phyloP scores from a whole-genome alignment of 2,329 filamentous ascomycete genomes.

The Stagonosporopsis cucurbitacearum region DNA sequence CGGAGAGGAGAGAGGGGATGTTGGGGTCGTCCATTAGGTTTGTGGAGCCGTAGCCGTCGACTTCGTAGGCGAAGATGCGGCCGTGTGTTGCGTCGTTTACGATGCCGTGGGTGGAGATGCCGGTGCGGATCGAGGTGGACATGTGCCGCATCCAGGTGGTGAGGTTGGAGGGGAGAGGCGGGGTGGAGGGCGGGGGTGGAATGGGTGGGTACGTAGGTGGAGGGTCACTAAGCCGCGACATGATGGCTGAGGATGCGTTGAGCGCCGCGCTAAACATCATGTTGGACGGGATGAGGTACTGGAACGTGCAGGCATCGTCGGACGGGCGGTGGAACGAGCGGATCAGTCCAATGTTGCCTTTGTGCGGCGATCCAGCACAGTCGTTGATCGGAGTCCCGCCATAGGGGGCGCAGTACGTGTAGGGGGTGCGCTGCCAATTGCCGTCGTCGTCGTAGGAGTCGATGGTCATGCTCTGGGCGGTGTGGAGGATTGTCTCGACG shows the following conservation, averaged over 20 bases:
- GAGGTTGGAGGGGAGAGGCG: constrained; percentile 52
- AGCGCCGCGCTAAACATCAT: constrained; percentile 78
- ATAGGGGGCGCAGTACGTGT: constrained; percentile 54
- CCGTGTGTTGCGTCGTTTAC: constrained; percentile 45
- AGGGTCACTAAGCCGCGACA: constrained; percentile 58
- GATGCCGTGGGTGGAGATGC: constrained; percentile 54
- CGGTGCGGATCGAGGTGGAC: constrained; percentile 52
- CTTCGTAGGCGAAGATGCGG: constrained; percentile 56
- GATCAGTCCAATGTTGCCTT: constrained; percentile 56
- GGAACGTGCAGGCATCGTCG: constrained; percentile 59
- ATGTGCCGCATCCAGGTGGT: constrained; percentile 64
- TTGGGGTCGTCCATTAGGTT: constrained; percentile 77
- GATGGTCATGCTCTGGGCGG: constrained; percentile 55
- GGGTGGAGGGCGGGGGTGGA: constrained; percentile 33
- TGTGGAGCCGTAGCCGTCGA: constrained; percentile 54
- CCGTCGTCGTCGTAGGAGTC: constrained; percentile 56
- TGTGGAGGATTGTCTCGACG: constrained; percentile 51
- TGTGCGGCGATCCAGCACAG: constrained; percentile 57
- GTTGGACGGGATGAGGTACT: constrained; percentile 58
- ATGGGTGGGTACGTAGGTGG: not conserved
- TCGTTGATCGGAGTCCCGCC: constrained; percentile 59
- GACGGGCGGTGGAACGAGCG: constrained; percentile 58
- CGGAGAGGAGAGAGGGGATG: constrained; percentile 69
- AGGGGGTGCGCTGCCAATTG: constrained; percentile 52
- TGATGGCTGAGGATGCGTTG: constrained; percentile 59